phyloP scores from a whole-genome alignment of 1,284 basidiomycete species.

The Schizophyllum commune region DNA sequence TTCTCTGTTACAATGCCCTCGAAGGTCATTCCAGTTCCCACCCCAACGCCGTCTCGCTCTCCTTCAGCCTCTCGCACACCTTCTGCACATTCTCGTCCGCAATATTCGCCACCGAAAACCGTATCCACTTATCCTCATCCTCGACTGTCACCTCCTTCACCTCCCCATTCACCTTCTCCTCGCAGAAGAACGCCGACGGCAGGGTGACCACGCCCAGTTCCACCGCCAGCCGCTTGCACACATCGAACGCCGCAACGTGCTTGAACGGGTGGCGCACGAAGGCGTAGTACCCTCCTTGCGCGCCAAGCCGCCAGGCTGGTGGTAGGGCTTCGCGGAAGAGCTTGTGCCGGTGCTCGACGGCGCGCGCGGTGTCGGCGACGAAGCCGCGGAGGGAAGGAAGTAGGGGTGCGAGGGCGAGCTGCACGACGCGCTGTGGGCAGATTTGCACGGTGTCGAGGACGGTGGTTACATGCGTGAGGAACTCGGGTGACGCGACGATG shows the following conservation, averaged over 20 bases:
- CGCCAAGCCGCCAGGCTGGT: constrained; percentile 50
- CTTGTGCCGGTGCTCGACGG: constrained; percentile 48
- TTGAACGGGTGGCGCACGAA: constrained; percentile 70
- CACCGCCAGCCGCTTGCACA: constrained; percentile 53
- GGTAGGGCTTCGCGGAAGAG: constrained; percentile 49
- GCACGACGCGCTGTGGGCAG: constrained; percentile 67
- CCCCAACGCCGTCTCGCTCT: neutral
- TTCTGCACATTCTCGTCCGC: constrained; percentile 49
- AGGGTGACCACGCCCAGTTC: constrained; percentile 62
- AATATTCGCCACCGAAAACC: constrained; percentile 82
- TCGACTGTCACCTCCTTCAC: constrained; percentile 18
- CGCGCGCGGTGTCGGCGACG: constrained; percentile 41
- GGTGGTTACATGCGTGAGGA: constrained; percentile 51
- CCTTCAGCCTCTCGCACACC: constrained; percentile 50
- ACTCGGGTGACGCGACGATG: constrained; percentile 55
- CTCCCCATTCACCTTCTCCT: constrained; percentile 20
- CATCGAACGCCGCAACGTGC: constrained; percentile 38
- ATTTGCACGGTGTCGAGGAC: constrained; percentile 78
- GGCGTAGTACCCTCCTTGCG: constrained; percentile 69
- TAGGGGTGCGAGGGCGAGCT: constrained; percentile 56
- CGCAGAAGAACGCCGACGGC: constrained; percentile 63
- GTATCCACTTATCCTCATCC: constrained; percentile 51
- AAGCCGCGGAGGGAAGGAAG: constrained; percentile 47
- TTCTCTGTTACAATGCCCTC: too few species aligned
- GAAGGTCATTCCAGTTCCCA: constrained; percentile 1